Base-by-base conservation (phyloP, 352 stramenopile genomes). In the Ophiocytium majus region DNA sequence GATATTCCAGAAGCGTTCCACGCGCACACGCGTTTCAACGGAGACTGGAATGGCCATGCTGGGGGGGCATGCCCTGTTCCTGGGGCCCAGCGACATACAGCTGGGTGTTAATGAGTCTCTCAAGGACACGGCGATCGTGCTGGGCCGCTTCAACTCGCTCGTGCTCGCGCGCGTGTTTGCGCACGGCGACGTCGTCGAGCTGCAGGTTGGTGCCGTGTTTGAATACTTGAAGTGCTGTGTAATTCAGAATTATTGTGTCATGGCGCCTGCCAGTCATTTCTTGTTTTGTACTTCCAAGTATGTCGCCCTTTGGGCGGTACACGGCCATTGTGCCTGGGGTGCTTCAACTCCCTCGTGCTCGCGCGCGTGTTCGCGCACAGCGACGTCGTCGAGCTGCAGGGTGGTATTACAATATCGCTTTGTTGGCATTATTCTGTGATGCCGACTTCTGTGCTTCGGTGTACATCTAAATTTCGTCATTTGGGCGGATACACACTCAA, bases 1-100 rank as follows among this genome's bases (percentile, higher is more conserved):
- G 93, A 97, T 98, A 86, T 98, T 97, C 89, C 94, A 97, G 83
- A 98, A 98, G 89, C 92, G 94, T 74, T 96, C 92, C 76, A 98
- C 94, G 17, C 94, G 94, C 83, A 98, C 94, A 17, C 92, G 94
- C 76, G 95, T 98, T 43, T 96, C 92, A 78, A 97, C 93, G 14
- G 86, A 90, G 91, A 98, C 97, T 31, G 97, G 96, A 33, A 98
- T 98, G 94, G 92, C 94, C 76, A 83, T 98, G 80, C 92, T 99
- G 14, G 97, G 97, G 75, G 97, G 96, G 35, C 96, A 98, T 81
- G 94, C 94, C 34, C 92, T 99, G 0, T 99, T 99, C 90, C 93
- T 99, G 10, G 97, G 95, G 9, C 96, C 95, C 5, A 95, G 96
- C 33, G 97, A 99, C 90, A 98, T 99, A 88, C 97, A 99, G 90